These are phyloP conservation scores for Leishmania tropica DNA, from an alignment of 208 protist genomes.

Conservation along the genomic window DNA sequence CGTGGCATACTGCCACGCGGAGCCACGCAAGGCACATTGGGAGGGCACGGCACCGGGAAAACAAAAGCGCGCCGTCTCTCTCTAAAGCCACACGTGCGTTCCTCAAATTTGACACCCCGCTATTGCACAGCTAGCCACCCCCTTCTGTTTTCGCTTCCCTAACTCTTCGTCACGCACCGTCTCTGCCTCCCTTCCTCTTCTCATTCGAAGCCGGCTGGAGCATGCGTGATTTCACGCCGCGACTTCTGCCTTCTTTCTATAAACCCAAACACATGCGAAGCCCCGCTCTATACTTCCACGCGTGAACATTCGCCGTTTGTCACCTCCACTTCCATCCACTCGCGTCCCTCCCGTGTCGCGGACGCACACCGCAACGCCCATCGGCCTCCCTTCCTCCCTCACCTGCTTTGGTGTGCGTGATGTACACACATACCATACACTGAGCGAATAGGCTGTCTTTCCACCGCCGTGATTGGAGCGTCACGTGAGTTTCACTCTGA, in stretches of 20 bases:
- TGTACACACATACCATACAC: neutral
- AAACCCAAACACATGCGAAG: no score
- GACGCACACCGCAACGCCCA: no score
- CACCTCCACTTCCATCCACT: no score
- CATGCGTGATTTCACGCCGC: neutral
- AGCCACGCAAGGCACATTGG: neutral
- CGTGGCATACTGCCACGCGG: neutral
- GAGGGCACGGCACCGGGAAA: neutral
- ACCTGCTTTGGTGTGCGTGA: neutral
- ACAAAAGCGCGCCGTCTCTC: neutral
- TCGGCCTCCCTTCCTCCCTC: no score
- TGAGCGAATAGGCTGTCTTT: neutral
- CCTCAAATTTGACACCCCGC: neutral
- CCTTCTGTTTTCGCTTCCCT: neutral
- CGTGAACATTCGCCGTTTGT: no score
- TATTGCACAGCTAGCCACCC: neutral
- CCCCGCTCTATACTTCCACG: no score
- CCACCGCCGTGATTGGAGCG: neutral
- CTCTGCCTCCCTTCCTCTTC: neutral
- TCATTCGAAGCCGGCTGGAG: neutral
- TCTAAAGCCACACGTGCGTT: neutral
- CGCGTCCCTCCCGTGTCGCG: no score
- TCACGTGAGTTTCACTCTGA: neutral
- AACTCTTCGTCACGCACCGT: neutral
- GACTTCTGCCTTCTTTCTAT: neutral